These are phyloP conservation scores for Physaria fendleri DNA, from an alignment of 345 rosid genomes.

Conservation along the genomic window DNA sequence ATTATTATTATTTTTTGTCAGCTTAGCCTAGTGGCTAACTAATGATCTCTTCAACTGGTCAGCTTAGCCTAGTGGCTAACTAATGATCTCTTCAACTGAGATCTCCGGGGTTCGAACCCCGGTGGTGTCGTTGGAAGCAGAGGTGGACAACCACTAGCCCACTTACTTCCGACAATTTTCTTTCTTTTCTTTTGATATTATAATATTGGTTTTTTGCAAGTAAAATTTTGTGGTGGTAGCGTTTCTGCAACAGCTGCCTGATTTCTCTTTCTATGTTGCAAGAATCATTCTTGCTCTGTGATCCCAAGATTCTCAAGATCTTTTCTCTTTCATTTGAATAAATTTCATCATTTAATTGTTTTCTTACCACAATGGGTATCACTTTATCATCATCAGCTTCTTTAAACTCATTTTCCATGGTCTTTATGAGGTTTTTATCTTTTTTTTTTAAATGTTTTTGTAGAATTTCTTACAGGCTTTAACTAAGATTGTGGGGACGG, in stretches of 20 bases:
- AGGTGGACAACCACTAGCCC: too few species aligned
- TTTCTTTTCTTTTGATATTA: neutral
- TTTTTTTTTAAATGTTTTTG: neutral
- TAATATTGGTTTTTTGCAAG: neutral
- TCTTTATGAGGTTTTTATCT: neutral
- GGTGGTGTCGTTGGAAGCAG: too few species aligned
- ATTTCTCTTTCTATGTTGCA: constrained; percentile 21
- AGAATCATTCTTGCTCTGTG: constrained; percentile 90
- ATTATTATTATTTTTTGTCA: too few species aligned
- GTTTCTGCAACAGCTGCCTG: neutral
- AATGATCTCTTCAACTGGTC: too few species aligned
- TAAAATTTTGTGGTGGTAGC: neutral
- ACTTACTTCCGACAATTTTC: too few species aligned
- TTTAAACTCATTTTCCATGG: too few species aligned
- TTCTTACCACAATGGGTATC: neutral
- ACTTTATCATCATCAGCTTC: too few species aligned
- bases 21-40: too few species aligned
- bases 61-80: too few species aligned
- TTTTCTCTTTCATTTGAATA: constrained; percentile 11
- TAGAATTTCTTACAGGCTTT: constrained; percentile 88
- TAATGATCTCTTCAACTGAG: too few species aligned
- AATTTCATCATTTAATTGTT: neutral
- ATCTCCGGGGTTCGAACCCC: too few species aligned
- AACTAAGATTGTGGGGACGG: constrained; percentile 92
- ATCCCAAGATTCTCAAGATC: constrained; percentile 75